Conservation (phyloP, 768 basidiomycete species). For the Podaxis sp. region DNA sequence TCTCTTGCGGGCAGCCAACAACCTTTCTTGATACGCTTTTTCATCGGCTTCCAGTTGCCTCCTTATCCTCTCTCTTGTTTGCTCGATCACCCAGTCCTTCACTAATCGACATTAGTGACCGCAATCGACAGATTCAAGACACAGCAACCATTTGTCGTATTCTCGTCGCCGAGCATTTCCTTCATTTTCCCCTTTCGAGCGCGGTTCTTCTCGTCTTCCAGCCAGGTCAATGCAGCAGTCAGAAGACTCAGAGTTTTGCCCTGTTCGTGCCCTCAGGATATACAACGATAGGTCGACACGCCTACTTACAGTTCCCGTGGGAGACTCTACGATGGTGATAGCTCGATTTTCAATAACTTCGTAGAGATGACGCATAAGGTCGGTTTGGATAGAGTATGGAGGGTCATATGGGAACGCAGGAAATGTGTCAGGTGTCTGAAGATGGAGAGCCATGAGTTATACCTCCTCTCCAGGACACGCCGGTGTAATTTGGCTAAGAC, state of each 20-base stretch:
- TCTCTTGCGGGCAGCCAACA: slow-evolving; percentile 58
- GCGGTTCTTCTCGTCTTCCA: slow-evolving; percentile 65
- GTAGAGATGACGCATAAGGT: slow-evolving; percentile 89
- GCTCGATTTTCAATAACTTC: slow-evolving; percentile 68
- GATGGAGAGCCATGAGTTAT: slow-evolving; percentile 29
- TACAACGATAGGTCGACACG: not conserved
- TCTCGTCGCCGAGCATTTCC: slow-evolving; percentile 31
- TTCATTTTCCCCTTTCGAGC: slow-evolving; percentile 64
- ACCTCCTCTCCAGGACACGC: not conserved
- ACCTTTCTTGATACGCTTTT: slow-evolving; percentile 56
- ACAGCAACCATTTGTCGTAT: slow-evolving; percentile 26
- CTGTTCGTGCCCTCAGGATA: slow-evolving; percentile 32
- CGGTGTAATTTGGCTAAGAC: not conserved
- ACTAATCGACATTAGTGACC: slow-evolving; percentile 29
- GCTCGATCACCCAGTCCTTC: slow-evolving; percentile 75
- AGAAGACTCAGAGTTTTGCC: slow-evolving; percentile 86
- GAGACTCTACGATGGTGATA: slow-evolving; percentile 84
- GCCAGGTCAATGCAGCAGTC: slow-evolving; percentile 74
- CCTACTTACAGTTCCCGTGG: slow-evolving; percentile 76
- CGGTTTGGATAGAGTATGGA: slow-evolving; percentile 82
- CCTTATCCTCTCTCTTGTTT: slow-evolving; percentile 62
- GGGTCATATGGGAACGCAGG: slow-evolving; percentile 80
- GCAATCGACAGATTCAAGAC: not conserved
- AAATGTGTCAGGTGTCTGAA: slow-evolving; percentile 69
- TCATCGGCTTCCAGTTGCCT: slow-evolving; percentile 70